These are phyloP conservation scores for Biscogniauxia sp. DNA, from an alignment of 2,329 filamentous ascomycete genomes.

Conservation along the genomic window DNA sequence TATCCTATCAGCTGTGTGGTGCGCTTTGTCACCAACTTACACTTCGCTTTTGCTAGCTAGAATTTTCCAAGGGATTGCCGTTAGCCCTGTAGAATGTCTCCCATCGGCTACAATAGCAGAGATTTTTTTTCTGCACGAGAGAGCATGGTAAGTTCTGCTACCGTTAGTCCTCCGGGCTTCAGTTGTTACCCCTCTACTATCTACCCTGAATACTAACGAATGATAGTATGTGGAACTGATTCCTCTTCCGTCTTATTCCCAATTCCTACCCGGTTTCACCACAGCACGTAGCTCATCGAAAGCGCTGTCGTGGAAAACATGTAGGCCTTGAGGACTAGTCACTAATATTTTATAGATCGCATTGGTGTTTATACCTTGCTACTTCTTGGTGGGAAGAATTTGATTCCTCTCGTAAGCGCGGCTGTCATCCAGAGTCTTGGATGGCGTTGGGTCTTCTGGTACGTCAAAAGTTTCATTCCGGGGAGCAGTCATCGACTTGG, in stretches of 20 bases:
- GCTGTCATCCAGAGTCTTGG: conserved; percentile 72
- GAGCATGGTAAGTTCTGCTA: conserved; percentile 56
- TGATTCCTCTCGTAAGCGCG: conserved; percentile 83
- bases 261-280: neutral
- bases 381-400: conserved; percentile 85
- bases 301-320: neutral
- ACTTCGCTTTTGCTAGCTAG: conserved; percentile 75
- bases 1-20: conserved; percentile 76
- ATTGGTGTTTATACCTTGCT: conserved; percentile 91
- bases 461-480: conserved; percentile 28
- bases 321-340: neutral
- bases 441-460: conserved; percentile 94
- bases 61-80: conserved; percentile 82
- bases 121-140: conserved; percentile 93
- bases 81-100: conserved; percentile 88
- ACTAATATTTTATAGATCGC: conserved; percentile 39
- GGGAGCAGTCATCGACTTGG: no score
- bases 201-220: neutral
- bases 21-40: conserved; percentile 79
- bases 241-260: neutral
- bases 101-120: conserved; percentile 93
- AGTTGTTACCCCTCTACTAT: conserved; percentile 33
- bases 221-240: neutral
- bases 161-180: neutral
- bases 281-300: neutral